Evolutionary conservation across 129 eudicot species (phyloP).

Genomic region (Flaveria trinervia): DNA sequence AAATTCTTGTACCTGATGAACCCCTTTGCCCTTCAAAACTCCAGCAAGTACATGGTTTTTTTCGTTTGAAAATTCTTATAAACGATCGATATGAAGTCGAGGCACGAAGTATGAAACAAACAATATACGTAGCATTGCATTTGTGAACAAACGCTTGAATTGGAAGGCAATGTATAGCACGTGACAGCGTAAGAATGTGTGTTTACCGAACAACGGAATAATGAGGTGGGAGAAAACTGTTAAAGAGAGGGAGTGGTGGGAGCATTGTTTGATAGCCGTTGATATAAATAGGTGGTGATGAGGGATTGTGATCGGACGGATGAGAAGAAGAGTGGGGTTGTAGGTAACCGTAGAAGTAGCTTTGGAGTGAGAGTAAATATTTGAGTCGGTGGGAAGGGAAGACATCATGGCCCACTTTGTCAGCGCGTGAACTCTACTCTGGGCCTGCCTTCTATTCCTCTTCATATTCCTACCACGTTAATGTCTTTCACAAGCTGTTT

Average conservation of each 20-base stretch:
- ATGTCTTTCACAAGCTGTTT: too few relatives aligned
- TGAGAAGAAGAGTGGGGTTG: background rate
- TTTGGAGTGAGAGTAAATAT: slow-evolving; percentile 36
- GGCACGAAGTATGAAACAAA: background rate
- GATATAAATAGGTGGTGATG: background rate
- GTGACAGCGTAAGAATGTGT: slow-evolving; percentile 2
- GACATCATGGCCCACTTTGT: background rate
- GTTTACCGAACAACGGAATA: background rate
- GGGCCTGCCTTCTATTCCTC: too few relatives aligned
- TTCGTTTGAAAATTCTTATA: background rate
- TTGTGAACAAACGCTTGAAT: background rate
- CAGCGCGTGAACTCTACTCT: background rate
- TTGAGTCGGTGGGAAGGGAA: slow-evolving; percentile 3
- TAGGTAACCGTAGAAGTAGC: background rate
- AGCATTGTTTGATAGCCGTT: background rate
- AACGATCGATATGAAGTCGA: too few relatives aligned
- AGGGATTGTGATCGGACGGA: background rate
- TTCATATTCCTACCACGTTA: too few relatives aligned
- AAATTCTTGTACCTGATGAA: background rate
- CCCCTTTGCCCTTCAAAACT: background rate
- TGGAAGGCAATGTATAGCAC: background rate
- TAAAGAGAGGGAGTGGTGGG: too few relatives aligned
- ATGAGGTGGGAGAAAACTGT: too few relatives aligned
- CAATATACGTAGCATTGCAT: slow-evolving; percentile 1
- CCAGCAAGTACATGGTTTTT: background rate